phyloP scores from a whole-genome alignment of 345 rosid species.

The Erodium maritimum region DNA sequence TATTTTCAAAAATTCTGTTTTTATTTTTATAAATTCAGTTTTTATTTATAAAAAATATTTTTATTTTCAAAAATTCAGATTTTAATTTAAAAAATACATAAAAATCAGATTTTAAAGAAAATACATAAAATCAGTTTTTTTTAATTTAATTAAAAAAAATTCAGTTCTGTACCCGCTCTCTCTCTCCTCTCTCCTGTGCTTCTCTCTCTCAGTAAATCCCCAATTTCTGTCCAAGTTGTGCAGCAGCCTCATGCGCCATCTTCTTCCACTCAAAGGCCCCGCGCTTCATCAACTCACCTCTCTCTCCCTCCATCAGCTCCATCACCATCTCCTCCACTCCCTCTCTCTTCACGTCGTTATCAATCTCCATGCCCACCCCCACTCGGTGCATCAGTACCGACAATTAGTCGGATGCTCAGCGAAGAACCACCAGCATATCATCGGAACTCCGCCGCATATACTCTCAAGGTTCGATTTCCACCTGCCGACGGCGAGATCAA shows the following conservation, averaged over 20 bases:
- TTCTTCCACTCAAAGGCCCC: slow-evolving; percentile 34
- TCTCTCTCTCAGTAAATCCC: too few species aligned
- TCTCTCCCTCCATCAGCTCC: slow-evolving; percentile 42
- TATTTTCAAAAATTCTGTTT: too few species aligned
- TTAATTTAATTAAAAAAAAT: too few species aligned
- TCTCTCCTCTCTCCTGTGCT: too few species aligned
- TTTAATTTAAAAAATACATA: too few species aligned
- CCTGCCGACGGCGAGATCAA: too few species aligned
- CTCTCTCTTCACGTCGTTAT: slow-evolving; percentile 38
- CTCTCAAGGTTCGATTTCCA: slow-evolving; percentile 63
- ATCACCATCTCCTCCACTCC: slow-evolving; percentile 35
- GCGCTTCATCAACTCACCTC: slow-evolving; percentile 37
- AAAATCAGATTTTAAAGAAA: too few species aligned
- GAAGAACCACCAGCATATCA: slow-evolving; percentile 58
- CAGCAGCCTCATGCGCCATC: slow-evolving; percentile 17
- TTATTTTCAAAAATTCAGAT: too few species aligned
- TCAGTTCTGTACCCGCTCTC: too few species aligned
- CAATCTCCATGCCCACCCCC: slow-evolving; percentile 57
- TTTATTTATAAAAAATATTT: too few species aligned
- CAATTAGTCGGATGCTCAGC: slow-evolving; percentile 55
- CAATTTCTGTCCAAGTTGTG: slow-evolving; percentile 21
- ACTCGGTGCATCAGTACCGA: slow-evolving; percentile 26
- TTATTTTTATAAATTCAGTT: too few species aligned
- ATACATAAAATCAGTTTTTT: too few species aligned
- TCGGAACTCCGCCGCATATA: slow-evolving; percentile 29